Base-by-base conservation (phyloP, 2,329 filamentous ascomycete species). In the Fusarium phyllophilum region DNA sequence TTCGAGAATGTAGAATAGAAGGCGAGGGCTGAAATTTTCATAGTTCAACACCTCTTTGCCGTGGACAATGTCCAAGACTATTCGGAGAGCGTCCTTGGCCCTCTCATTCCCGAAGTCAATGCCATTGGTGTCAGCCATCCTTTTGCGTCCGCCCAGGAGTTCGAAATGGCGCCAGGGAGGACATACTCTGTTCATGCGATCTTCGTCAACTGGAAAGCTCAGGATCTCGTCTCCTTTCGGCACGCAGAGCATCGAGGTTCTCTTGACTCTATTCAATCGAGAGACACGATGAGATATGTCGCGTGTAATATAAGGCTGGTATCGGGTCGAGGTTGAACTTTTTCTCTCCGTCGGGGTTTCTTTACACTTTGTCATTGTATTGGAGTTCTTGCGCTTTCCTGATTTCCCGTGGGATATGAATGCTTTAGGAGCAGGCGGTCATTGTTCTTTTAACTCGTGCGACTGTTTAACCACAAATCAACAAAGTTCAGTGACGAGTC, bases 1-100 rank as follows among this genome's bases (percentile, higher is more conserved):
- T 17, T 72, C 64, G 6, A 38, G 44, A 26, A 75, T 58, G 46
- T 75, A 75, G 36, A 68, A 76, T 5, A 77, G 24, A 33, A 69
- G 20, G 8, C 56, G 55, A 26, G 75, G 56, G 15, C 51, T 62
- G 22, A 55, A 49, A 5, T 29, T 26, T 17, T n/a, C 17, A 22
- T 62, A 48, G 8, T 44, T n/a, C 6, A 55, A 7, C 5, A 39
- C n/a, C 10, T 38, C 6, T 8, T 67, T 42, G 12, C 73, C 62
- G 22, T 73, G 62, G 6, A 62, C 39, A 11, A 73, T 45, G 8
- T 66, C 55, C 8, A 72, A 31, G 6, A 77, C 38, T 3, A 61
- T 44, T 14, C 29, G 15, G 6, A 77, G 34, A 7, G 70, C 70
- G 13, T 38, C 17, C 18, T 45, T 56, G 7, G 49, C 67, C 22